Evolutionary conservation across 805 yeast species (phyloP).

Genomic region (Nadsonia fulvescens): DNA sequence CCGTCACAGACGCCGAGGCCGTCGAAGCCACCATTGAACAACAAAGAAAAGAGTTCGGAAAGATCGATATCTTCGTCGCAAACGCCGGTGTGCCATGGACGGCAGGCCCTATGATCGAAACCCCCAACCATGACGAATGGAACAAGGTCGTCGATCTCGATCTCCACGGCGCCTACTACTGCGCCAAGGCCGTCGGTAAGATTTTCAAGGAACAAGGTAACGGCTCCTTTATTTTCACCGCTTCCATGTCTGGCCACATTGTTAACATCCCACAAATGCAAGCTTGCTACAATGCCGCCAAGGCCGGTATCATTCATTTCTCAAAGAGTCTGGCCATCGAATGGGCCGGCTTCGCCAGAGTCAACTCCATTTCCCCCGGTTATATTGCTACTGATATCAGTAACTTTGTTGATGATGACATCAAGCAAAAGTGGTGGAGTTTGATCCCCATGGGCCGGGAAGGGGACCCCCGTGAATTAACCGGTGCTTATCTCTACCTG

Average conservation of each 20-base stretch:
- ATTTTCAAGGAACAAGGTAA: slow-evolving; percentile 53
- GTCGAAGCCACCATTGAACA: slow-evolving; percentile 32
- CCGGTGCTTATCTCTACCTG: slow-evolving; percentile 63
- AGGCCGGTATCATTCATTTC: slow-evolving; percentile 67
- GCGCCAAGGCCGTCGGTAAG: slow-evolving; percentile 57
- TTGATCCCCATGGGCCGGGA: slow-evolving; percentile 56
- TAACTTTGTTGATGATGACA: slow-evolving; percentile 26
- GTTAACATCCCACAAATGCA: slow-evolving; percentile 78
- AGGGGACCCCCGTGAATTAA: slow-evolving; percentile 53
- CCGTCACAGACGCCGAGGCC: slow-evolving; percentile 29
- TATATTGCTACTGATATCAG: slow-evolving; percentile 60
- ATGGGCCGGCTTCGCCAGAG: slow-evolving; percentile 82
- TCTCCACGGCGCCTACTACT: slow-evolving; percentile 62
- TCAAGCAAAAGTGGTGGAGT: slow-evolving; percentile 30
- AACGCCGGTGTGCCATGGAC: slow-evolving; percentile 84
- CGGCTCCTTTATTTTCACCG: slow-evolving; percentile 72
- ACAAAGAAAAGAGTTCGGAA: slow-evolving; percentile 53
- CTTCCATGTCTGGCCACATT: slow-evolving; percentile 79
- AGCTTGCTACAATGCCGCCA: slow-evolving; percentile 72
- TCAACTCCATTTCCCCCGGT: slow-evolving; percentile 73
- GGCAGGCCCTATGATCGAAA: slow-evolving; percentile 36
- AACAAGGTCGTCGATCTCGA: slow-evolving; percentile 55
- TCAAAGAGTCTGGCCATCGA: slow-evolving; percentile 68
- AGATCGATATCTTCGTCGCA: slow-evolving; percentile 69
- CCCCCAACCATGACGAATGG: slow-evolving; percentile 42